phyloP scores from a whole-genome alignment of 1,139 yeast genomes.

The Pichia sp. region DNA sequence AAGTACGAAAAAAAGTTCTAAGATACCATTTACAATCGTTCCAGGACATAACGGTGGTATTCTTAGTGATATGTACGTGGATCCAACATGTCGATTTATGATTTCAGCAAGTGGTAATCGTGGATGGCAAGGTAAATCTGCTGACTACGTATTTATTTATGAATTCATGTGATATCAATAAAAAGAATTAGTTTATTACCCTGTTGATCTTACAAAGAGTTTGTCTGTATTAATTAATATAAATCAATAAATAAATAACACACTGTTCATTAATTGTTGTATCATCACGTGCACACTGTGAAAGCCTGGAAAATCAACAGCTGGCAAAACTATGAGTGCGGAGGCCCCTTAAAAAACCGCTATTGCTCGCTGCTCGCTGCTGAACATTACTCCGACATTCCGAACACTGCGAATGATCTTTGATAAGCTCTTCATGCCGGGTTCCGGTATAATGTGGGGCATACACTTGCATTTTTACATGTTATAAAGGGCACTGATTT shows the following conservation, averaged over 20 bases:
- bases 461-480: too few species aligned
- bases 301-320: too few species aligned
- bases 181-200: too few species aligned
- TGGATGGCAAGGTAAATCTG: constrained; percentile 84
- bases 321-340: too few species aligned
- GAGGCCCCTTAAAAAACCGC: too few species aligned
- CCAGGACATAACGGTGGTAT: constrained; percentile 61
- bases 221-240: too few species aligned
- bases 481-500: too few species aligned
- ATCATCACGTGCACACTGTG: too few species aligned
- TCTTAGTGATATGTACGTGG: constrained; percentile 57
- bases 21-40: constrained; percentile 53
- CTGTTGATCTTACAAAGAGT: too few species aligned
- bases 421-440: neutral
- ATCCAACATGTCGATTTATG: constrained; percentile 81
- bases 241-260: too few species aligned
- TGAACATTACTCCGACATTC: neutral
- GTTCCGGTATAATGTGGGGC: neutral
- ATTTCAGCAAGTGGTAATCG: constrained; percentile 90
- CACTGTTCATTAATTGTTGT: too few species aligned
- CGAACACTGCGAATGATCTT: neutral
- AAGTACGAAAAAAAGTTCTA: constrained; percentile 31
- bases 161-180: constrained; percentile 40
- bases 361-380: too few species aligned
- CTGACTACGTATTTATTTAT: constrained; percentile 76